A percentile compares a stretch with the other conserved stretches of the same genome.
These are phyloP conservation scores for Cyclotella kingstonii DNA, from an alignment of 108 stramenopile genomes.

Conservation along the genomic window DNA sequence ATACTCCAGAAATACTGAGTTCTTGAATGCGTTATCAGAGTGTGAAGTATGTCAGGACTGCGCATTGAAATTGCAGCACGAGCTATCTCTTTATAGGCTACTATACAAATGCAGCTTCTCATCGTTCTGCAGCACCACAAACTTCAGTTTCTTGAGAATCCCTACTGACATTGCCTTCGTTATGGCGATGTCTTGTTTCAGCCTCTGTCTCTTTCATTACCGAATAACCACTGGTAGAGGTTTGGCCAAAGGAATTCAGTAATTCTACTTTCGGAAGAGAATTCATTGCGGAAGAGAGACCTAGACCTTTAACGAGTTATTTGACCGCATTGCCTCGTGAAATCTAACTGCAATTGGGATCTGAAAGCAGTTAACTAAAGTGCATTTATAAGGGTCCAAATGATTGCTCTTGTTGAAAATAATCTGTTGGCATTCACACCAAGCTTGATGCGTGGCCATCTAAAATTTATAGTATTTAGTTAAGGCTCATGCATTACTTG, in stretches of 20 bases:
- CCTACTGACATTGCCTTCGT: constrained; percentile 13
- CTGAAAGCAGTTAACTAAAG: constrained; percentile 71
- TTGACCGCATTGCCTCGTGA: constrained; percentile 75
- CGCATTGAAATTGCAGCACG: constrained; percentile 59
- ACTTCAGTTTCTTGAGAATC: constrained; percentile 47
- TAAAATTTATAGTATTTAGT: constrained; percentile 51
- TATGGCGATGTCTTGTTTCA: constrained; percentile 51
- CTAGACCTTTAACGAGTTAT: constrained; percentile 72
- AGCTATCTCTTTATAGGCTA: constrained; percentile 85
- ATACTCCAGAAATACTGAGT: constrained; percentile 70
- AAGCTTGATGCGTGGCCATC: constrained; percentile 59
- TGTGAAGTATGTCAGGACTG: constrained; percentile 72
- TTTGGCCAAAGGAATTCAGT: constrained; percentile 76
- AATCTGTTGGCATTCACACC: constrained; percentile 21
- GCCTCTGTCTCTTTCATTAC: constrained; percentile 72
- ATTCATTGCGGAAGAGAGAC: constrained; percentile 37
- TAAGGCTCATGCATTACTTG: constrained; percentile 57
- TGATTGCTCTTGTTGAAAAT: constrained; percentile 15
- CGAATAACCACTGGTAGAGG: constrained; percentile 75
- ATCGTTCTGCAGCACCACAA: constrained; percentile 72
- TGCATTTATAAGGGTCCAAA: constrained; percentile 54
- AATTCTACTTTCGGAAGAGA: constrained; percentile 13
- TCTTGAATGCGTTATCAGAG: constrained; percentile 71
- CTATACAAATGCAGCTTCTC: constrained; percentile 69
- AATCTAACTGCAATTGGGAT: constrained; percentile 79